Evolutionary conservation across 2,329 filamentous ascomycete genomes (phyloP).

Genomic region (Pseudocercospora fuligena): DNA sequence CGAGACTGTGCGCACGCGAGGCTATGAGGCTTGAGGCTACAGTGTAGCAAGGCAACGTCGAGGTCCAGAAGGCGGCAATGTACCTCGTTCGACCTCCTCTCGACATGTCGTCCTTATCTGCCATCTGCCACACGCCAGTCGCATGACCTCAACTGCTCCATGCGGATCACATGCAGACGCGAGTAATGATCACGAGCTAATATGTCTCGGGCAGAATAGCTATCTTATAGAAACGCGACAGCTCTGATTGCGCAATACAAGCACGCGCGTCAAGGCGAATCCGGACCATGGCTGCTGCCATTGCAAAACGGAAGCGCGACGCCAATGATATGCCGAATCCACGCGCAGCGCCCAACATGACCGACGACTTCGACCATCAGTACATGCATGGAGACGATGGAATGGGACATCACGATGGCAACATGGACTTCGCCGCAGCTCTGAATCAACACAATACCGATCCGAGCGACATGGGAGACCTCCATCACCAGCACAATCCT

Average conservation of each 20-base stretch:
- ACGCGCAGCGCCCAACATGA: conserved; percentile 42
- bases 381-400: conserved; percentile 46
- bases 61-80: neutral
- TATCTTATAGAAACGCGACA: neutral
- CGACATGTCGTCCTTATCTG: neutral
- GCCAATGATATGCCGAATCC: conserved; percentile 48
- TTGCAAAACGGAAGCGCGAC: conserved; percentile 54
- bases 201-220: conserved; percentile 11
- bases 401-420: conserved; percentile 44
- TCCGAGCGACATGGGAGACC: conserved; percentile 18
- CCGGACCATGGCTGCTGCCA: conserved; percentile 33
- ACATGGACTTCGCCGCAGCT: conserved; percentile 48
- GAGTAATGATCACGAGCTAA: conserved; percentile 19
- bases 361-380: conserved; percentile 36
- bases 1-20: neutral
- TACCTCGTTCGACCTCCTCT: neutral
- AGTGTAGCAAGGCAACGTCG: too few species aligned
- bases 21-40: neutral
- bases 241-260: neutral
- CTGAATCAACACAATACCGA: conserved; percentile 40
- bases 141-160: conserved; percentile 7
- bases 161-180: conserved; percentile 17
- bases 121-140: neutral
- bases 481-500: conserved; percentile 25
- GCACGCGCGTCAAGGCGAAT: neutral